These are phyloP conservation scores for Stephanodiscus minutulus DNA, from an alignment of 108 stramenopile species.

Conservation along the genomic window DNA sequence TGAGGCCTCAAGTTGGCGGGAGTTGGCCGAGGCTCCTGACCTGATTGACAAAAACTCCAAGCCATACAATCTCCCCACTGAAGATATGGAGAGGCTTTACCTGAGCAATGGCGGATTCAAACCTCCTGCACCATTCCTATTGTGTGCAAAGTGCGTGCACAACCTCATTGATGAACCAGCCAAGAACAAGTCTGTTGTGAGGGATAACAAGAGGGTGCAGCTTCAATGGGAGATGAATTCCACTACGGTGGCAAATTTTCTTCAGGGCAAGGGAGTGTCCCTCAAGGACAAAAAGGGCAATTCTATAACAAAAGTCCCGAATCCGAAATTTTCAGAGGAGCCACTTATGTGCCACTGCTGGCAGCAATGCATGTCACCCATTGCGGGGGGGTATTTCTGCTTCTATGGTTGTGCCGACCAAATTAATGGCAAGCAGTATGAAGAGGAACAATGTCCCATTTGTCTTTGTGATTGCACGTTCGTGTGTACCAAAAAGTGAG, in stretches of 20 bases:
- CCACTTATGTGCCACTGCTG: neutral
- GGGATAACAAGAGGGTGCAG: neutral
- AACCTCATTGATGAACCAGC: neutral
- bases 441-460: neutral
- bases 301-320: neutral
- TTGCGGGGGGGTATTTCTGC: neutral
- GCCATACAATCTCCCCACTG: too few species aligned
- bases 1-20: too few species aligned
- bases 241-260: neutral
- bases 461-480: neutral
- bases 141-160: constrained; percentile 6
- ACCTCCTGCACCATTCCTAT: too few species aligned
- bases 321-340: neutral
- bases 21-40: too few species aligned
- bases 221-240: neutral
- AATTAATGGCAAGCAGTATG: too few species aligned
- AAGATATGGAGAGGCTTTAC: too few species aligned
- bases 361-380: neutral
- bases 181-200: neutral
- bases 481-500: neutral
- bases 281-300: neutral
- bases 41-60: too few species aligned
- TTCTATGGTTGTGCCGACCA: neutral
- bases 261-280: neutral
- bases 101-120: too few species aligned